Evolutionary conservation across 2,329 filamentous ascomycete genomes (phyloP).

Genomic region (Fusarium odoratissimum): DNA sequence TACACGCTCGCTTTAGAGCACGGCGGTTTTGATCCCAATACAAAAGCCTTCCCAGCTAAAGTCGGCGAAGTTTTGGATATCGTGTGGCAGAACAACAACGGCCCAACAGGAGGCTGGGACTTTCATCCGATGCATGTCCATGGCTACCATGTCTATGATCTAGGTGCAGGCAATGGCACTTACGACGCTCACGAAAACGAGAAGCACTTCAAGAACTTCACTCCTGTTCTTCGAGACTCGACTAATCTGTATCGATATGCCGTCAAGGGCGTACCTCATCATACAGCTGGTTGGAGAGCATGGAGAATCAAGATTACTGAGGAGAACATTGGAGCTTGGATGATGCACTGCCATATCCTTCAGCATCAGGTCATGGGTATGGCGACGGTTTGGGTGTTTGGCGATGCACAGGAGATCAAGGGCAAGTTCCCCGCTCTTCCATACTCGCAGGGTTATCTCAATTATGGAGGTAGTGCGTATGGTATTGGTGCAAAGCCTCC

Average conservation of each 20-base stretch:
- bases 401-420: conserved; percentile 36
- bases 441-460: conserved; percentile 55
- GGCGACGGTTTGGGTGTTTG: conserved; percentile 46
- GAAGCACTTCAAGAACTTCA: conserved; percentile 18
- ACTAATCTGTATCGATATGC: conserved; percentile 66
- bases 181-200: conserved; percentile 22
- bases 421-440: conserved; percentile 43
- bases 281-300: conserved; percentile 67
- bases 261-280: conserved; percentile 51
- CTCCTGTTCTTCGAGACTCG: conserved; percentile 17
- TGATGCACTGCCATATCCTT: conserved; percentile 71
- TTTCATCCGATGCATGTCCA: conserved; percentile 29
- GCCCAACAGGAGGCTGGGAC: conserved; percentile 45
- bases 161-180: conserved; percentile 22
- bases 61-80: conserved; percentile 68
- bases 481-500: conserved; percentile 49
- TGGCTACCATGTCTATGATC: conserved; percentile 24
- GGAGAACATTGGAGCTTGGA: conserved; percentile 67
- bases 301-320: conserved; percentile 62
- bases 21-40: conserved; percentile 64
- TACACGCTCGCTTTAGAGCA: conserved; percentile 62
- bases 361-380: conserved; percentile 68
- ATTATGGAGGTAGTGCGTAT: conserved; percentile 59
- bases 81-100: conserved; percentile 58
- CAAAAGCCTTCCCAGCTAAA: conserved; percentile 62